Conservation (phyloP, 2,329 filamentous ascomycete genomes). For the Paramyrothecium sp. region DNA sequence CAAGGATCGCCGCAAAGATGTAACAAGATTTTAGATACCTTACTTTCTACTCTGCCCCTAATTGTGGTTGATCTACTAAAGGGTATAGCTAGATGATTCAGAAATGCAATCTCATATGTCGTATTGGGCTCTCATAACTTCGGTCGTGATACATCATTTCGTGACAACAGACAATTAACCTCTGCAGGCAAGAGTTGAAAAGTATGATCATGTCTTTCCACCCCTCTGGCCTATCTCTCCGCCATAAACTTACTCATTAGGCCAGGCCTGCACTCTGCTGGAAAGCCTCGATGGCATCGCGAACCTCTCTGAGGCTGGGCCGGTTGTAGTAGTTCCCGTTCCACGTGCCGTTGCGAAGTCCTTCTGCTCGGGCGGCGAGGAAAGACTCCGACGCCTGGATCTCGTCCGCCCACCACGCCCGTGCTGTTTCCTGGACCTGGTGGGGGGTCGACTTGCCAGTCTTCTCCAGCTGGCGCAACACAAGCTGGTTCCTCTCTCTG, state of each 20-base stretch:
- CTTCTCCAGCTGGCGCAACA: constrained; percentile 34
- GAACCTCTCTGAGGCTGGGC: constrained; percentile 44
- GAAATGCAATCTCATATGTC: neutral
- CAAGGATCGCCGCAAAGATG: neutral
- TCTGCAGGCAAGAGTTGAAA: no score
- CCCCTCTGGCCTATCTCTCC: neutral
- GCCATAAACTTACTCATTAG: neutral
- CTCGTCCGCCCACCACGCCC: constrained; percentile 48
- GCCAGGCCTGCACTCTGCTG: neutral
- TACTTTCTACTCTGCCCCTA: neutral
- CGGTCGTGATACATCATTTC: no score
- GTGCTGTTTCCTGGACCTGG: constrained; percentile 35
- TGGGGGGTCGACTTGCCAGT: constrained; percentile 31
- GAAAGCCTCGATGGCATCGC: constrained; percentile 24
- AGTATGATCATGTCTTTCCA: no score
- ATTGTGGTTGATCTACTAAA: neutral
- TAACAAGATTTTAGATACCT: neutral
- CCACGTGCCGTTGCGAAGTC: constrained; percentile 41
- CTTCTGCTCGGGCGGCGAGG: constrained; percentile 37
- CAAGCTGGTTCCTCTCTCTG: constrained; percentile 43
- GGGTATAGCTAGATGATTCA: neutral
- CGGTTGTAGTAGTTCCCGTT: constrained; percentile 49
- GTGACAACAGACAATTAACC: no score
- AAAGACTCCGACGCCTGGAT: constrained; percentile 46
- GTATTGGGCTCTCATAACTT: neutral